phyloP scores from a whole-genome alignment of 73 alveolate species.

The Paramecium tetraurelia region DNA sequence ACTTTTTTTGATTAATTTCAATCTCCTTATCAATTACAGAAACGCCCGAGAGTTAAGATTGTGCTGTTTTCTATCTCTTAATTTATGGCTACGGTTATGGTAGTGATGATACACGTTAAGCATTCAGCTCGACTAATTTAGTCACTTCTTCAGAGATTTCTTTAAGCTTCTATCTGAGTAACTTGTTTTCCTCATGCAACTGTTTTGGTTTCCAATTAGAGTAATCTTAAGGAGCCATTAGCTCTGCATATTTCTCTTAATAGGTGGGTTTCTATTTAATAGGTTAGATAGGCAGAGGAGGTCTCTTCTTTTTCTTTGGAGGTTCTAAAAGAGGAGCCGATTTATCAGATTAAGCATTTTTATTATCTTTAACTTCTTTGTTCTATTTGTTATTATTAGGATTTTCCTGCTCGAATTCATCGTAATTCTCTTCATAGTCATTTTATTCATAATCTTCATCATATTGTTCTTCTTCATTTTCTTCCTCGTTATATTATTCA shows the following conservation, averaged over 20 bases:
- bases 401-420: neutral
- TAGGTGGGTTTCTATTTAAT: neutral
- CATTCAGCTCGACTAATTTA: neutral
- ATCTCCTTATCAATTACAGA: neutral
- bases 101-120: neutral
- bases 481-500: neutral
- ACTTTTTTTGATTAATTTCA: neutral
- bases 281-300: neutral
- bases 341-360: neutral
- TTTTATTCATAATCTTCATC: neutral
- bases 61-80: neutral
- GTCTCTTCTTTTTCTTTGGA: neutral
- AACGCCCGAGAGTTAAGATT: neutral
- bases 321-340: neutral
- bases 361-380: neutral
- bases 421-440: neutral
- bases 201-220: constrained; percentile 1
- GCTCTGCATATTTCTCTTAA: neutral
- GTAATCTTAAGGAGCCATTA: neutral
- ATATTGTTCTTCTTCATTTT: neutral
- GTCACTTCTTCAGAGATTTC: constrained; percentile 5
- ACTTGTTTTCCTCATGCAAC: neutral
- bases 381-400: neutral
- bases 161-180: neutral
- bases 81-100: neutral